Evolutionary conservation across 108 stramenopile genomes (phyloP).

Genomic region (Pseudonitzschia pungens): DNA sequence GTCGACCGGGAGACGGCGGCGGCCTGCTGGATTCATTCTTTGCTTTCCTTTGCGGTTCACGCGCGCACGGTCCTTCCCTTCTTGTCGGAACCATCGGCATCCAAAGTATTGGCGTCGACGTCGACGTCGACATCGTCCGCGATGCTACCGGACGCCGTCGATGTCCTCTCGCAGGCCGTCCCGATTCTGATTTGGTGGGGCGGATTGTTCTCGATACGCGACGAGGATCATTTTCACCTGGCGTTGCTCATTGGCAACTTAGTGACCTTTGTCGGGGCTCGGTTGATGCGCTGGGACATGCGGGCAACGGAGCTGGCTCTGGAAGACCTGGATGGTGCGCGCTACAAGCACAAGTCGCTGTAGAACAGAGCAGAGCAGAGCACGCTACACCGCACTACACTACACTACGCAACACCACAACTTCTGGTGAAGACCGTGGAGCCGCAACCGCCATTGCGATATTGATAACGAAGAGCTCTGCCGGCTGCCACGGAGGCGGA

Average conservation of each 20-base stretch:
- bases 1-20: neutral
- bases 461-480: no score
- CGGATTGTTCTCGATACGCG: conserved; percentile 20
- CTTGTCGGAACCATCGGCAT: neutral
- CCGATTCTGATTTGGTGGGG: conserved; percentile 24
- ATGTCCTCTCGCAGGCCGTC: neutral
- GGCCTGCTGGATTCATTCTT: conserved; percentile 31
- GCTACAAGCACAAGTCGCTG: conserved; percentile 35
- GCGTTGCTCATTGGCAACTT: conserved; percentile 31
- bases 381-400: no score
- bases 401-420: no score
- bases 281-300: conserved; percentile 32
- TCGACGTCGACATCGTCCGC: neutral
- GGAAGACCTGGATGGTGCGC: conserved; percentile 21
- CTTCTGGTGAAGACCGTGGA: no score
- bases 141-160: neutral
- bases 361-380: no score
- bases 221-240: conserved; percentile 34
- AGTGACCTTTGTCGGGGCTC: conserved; percentile 26
- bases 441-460: no score
- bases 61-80: conserved; percentile 6
- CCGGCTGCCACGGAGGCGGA: no score
- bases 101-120: no score
- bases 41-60: conserved; percentile 10
- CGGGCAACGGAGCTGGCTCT: conserved; percentile 21